Conservation (phyloP, 441 rosid genomes). For the Pelargonium myrrhifolium region DNA sequence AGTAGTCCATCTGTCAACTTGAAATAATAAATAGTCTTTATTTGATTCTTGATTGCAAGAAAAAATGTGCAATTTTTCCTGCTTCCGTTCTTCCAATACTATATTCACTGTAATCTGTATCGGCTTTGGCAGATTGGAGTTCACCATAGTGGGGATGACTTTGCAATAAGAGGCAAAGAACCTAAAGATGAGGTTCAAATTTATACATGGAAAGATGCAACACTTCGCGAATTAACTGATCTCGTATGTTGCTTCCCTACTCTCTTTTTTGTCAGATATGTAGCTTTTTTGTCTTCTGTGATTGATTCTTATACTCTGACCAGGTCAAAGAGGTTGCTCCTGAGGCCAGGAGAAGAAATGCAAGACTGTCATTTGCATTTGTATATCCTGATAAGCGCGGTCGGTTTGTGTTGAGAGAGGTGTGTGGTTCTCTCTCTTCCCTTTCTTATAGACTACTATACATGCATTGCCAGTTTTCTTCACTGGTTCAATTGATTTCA, state of each 20-base stretch:
- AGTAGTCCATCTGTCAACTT: neutral
- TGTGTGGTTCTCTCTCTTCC: constrained; percentile 18
- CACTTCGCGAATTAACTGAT: constrained; percentile 80
- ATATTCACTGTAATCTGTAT: neutral
- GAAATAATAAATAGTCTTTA: neutral
- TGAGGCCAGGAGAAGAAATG: constrained; percentile 85
- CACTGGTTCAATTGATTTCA: neutral
- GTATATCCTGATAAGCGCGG: constrained; percentile 85
- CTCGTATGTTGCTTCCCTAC: constrained; percentile 41
- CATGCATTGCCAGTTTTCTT: neutral
- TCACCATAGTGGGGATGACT: constrained; percentile 80
- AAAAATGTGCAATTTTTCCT: neutral
- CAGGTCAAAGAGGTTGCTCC: constrained; percentile 91
- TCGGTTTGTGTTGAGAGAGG: constrained; percentile 72
- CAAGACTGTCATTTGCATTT: constrained; percentile 80
- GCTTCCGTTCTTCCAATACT: constrained; percentile 2
- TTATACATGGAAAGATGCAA: constrained; percentile 97
- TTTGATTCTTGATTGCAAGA: neutral
- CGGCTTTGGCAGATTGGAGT: constrained; percentile 54
- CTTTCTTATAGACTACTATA: neutral
- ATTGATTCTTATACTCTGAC: neutral
- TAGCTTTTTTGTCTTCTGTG: neutral
- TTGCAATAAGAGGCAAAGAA: constrained; percentile 94
- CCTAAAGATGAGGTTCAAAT: constrained; percentile 98
- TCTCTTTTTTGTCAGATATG: neutral